Conservation (phyloP, 345 rosid genomes). For the Citrus inodora region DNA sequence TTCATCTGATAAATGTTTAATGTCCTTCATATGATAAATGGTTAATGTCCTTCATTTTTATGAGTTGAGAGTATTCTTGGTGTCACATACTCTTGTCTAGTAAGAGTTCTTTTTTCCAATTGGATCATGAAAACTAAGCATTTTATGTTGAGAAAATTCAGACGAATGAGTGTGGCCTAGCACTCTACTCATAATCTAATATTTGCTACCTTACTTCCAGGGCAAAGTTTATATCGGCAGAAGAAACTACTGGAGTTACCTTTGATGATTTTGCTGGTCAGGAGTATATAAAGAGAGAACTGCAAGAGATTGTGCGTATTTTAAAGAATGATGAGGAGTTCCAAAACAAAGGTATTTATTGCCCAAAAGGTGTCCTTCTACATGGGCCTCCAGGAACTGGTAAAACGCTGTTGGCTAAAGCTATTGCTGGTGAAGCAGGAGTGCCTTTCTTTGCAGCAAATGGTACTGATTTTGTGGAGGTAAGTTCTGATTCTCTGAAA, state of each 20-base stretch:
- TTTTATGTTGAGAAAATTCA: background rate
- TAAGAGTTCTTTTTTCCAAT: background rate
- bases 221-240: conserved; percentile 94
- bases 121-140: conserved; percentile 1
- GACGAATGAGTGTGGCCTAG: background rate
- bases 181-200: conserved; percentile 10
- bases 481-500: conserved; percentile 21
- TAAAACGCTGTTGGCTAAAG: conserved; percentile 93
- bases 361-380: conserved; percentile 97
- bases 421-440: conserved; percentile 99
- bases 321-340: conserved; percentile 90
- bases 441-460: conserved; percentile 93
- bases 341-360: conserved; percentile 84
- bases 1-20: conserved; percentile 4
- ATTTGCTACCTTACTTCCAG: conserved; percentile 32
- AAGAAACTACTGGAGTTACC: conserved; percentile 90
- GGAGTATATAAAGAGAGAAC: conserved; percentile 87
- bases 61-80: background rate
- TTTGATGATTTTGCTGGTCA: conserved; percentile 99
- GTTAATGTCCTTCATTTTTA: background rate
- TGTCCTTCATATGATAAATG: background rate
- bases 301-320: conserved; percentile 87
- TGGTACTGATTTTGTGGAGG: conserved; percentile 99
- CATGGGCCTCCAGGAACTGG: conserved; percentile 99
- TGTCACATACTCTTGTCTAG: background rate